Evolutionary conservation across 495 filamentous ascomycete genomes (phyloP), one percentile per base, ranked within the genome.

Genomic region (Cairneyella variabilis): DNA sequence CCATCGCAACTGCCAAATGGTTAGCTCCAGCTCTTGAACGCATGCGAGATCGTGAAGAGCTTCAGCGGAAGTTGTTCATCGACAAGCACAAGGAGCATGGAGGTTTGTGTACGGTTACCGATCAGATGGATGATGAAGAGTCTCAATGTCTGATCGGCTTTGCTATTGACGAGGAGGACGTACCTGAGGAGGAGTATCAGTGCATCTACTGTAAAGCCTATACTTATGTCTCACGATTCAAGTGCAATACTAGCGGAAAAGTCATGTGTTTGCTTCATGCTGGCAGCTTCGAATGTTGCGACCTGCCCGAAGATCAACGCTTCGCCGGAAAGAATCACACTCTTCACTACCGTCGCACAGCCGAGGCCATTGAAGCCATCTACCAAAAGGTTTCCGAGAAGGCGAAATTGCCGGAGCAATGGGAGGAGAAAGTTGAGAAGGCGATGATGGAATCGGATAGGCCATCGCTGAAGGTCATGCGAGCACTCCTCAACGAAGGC

Each of bases 1-100:
- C 88, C 0, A 97, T 98, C 49, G 86, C 91, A 57, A 97, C 91
- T 16, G 90, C 93, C 2, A 95, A 91, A 68, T 98, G 93, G 80
- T 76, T 98, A 34, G 87, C 86, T 2, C 92, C 92, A 2, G 93
- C 93, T 16, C 71, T 98, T 34, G 83, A 86, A 42, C 80, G 85
- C 52, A 84, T 93, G 60, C 78, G 77, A 57, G 77, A 80, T 52
- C 83, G 89, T 30, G 93, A 97, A 71, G 61, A 85, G 2, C 63
- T 61, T 11, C 83, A 87, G 50, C 78, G 93, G 41, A 72, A 79
- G 30, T 70, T 77, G 2, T 91, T 96, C 59, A 60, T 85, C 28
- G 69, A 75, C 48, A 80, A 78, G 23, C 88, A 91, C 54, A 66
- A 74, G 8, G 65, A 67, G 41, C 66, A 76, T 40, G 58, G 51